Evolutionary conservation across 2,329 filamentous ascomycete species (phyloP).

Genomic region (Penicillium sp.): DNA sequence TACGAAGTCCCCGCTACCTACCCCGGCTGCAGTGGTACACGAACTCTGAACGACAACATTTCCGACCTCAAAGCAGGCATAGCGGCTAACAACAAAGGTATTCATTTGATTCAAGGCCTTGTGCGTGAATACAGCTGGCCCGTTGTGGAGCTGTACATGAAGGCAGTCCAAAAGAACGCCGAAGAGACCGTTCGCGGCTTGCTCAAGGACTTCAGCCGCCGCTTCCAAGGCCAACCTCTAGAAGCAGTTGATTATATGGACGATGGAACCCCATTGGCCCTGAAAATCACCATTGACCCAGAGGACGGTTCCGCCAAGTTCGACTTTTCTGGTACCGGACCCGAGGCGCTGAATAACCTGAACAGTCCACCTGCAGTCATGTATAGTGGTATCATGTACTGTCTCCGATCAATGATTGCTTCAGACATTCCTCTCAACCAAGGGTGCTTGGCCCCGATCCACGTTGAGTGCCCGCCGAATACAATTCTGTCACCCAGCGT

Average conservation of each 20-base stretch:
- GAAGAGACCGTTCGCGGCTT: slow-evolving; percentile 70
- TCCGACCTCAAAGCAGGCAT: slow-evolving; percentile 85
- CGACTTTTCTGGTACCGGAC: slow-evolving; percentile 73
- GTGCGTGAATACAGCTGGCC: slow-evolving; percentile 67
- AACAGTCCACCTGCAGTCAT: slow-evolving; percentile 81
- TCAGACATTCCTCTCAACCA: slow-evolving; percentile 84
- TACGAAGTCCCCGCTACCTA: slow-evolving; percentile 70
- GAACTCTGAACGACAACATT: slow-evolving; percentile 76
- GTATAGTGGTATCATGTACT: slow-evolving; percentile 82
- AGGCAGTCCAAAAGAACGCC: slow-evolving; percentile 74
- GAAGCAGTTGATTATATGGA: slow-evolving; percentile 81
- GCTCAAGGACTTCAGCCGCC: slow-evolving; percentile 65
- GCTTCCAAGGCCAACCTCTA: slow-evolving; percentile 67
- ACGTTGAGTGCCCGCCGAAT: slow-evolving; percentile 66
- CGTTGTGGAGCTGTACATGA: slow-evolving; percentile 81
- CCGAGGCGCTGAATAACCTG: slow-evolving; percentile 74
- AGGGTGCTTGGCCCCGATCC: slow-evolving; percentile 73
- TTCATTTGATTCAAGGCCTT: slow-evolving; percentile 68
- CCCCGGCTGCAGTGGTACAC: slow-evolving; percentile 71
- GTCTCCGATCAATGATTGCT: slow-evolving; percentile 72
- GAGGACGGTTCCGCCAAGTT: slow-evolving; percentile 73
- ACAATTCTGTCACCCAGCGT: slow-evolving; percentile 72
- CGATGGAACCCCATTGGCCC: slow-evolving; percentile 72
- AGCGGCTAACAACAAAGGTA: slow-evolving; percentile 81
- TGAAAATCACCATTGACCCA: slow-evolving; percentile 71